phyloP scores from a whole-genome alignment of 495 filamentous ascomycete species.

The Lasiosphaeris hirsuta region DNA sequence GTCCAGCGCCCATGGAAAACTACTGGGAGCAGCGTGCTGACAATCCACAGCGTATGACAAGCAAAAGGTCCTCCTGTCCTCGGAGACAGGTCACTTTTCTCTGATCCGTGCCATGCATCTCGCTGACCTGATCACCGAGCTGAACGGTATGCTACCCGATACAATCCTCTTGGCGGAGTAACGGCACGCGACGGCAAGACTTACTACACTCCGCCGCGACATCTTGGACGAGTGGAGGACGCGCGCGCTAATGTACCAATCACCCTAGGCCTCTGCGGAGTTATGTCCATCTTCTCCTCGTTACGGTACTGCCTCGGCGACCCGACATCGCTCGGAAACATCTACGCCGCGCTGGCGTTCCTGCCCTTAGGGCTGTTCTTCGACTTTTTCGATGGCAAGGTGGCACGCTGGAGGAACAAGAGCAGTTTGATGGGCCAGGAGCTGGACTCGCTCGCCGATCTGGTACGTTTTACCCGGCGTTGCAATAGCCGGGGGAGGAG shows the following conservation, averaged over 20 bases:
- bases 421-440: constrained; percentile 97
- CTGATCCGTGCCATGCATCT: constrained; percentile 79
- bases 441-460: constrained; percentile 91
- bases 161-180: background rate
- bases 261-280: constrained; percentile 67
- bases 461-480: constrained; percentile 55
- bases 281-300: constrained; percentile 94
- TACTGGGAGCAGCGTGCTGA: background rate
- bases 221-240: too few relatives aligned
- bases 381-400: constrained; percentile 96
- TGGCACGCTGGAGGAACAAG: constrained; percentile 94
- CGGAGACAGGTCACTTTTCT: constrained; percentile 69
- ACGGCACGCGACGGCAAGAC: background rate
- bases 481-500: background rate
- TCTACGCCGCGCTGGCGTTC: constrained; percentile 81
- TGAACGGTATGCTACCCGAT: constrained; percentile 67
- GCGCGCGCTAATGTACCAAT: too few relatives aligned
- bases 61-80: constrained; percentile 77
- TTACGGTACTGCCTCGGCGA: constrained; percentile 88
- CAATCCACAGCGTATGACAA: constrained; percentile 64
- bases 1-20: background rate
- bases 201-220: too few relatives aligned
- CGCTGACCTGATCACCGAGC: constrained; percentile 90
- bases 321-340: constrained; percentile 56
- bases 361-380: constrained; percentile 96